Base-by-base conservation (phyloP, 2,329 filamentous ascomycete genomes). In the Penicillium crustosum region DNA sequence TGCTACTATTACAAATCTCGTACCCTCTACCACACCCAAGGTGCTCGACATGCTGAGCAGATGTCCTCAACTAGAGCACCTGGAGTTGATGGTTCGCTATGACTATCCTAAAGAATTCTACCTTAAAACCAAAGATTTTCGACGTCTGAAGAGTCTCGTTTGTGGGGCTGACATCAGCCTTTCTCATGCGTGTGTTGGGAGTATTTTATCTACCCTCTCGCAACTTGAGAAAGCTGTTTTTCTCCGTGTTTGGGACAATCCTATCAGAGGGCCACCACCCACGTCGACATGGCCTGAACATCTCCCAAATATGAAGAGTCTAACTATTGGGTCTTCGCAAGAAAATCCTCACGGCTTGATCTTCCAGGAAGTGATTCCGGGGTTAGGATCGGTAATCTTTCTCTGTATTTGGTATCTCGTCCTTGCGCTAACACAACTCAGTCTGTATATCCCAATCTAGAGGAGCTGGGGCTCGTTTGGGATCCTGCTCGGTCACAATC, bases 21-120 rank as follows among this genome's bases (percentile, higher is more conserved):
- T 66, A 3, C 53, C 61, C 2, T 52, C 68, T 2, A 69, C 70
- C 17, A 63, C 63, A 0, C 57, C 66, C 0, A 73, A 63, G 29
- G 64, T 61, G 3, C 57, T 75, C 17, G 68, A 73, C 36, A 68
- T 70, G 33, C 39, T 75, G 6, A 72, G 72, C 57, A 64, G 72
- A 48, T 77, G 74, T 47, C 69, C 68, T 3, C 64, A 67, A n/a
- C 41, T 77, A 1, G 68, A 69, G 48, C 61, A 71, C 53, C 65
- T 75, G 17, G 69, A 74, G 9, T 55, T 75, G 6, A 61, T 63
- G 56, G 62, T 60, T 5, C 49, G 57, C 1, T 64, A 66, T 41
- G 53, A 60, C 7, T 51, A 60, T 2, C 42, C 55, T 10, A 58
- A 65, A 17, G 63, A 59, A 0, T 63, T 73, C 27, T 69, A 68